Percentiles rank a stretch among this genome's conserved stretches.
Evolutionary conservation across 2,329 filamentous ascomycete genomes (phyloP).

Genomic region (Ascochyta pisi): DNA sequence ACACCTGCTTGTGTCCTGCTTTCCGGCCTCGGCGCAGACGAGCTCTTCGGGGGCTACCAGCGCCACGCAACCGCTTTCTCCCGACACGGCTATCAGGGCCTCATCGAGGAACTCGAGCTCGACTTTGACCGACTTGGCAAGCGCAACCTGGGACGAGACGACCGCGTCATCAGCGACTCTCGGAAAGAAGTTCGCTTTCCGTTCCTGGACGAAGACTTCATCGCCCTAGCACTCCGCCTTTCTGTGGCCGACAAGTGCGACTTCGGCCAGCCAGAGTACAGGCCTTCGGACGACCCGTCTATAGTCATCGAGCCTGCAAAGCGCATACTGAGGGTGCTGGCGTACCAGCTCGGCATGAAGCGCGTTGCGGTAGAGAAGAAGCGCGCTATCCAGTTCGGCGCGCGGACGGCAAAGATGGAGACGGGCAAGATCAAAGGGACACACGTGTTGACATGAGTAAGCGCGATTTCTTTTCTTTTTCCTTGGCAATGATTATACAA

Average conservation of each 20-base stretch:
- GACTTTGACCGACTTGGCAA: slow-evolving; percentile 87
- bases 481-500: slow-evolving; percentile 43
- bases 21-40: slow-evolving; percentile 92
- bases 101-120: slow-evolving; percentile 82
- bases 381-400: slow-evolving; percentile 70
- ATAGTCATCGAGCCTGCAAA: slow-evolving; percentile 76
- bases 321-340: slow-evolving; percentile 77
- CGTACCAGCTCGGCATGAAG: slow-evolving; percentile 74
- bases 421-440: slow-evolving; percentile 58
- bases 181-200: slow-evolving; percentile 88
- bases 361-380: slow-evolving; percentile 87
- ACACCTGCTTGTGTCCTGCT: slow-evolving; percentile 83
- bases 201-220: slow-evolving; percentile 84
- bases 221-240: slow-evolving; percentile 76
- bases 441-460: slow-evolving; percentile 47
- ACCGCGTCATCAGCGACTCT: slow-evolving; percentile 89
- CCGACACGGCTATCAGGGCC: slow-evolving; percentile 70
- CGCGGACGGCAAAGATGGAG: slow-evolving; percentile 54
- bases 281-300: slow-evolving; percentile 29
- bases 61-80: slow-evolving; percentile 81
- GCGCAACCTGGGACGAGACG: slow-evolving; percentile 93
- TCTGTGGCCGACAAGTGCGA: slow-evolving; percentile 89
- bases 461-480: not conserved
- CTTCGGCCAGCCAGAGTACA: slow-evolving; percentile 61
- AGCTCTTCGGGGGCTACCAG: slow-evolving; percentile 92